Base-by-base conservation (phyloP, 108 stramenopile genomes). In the Cyclostephanos tholiformis region DNA sequence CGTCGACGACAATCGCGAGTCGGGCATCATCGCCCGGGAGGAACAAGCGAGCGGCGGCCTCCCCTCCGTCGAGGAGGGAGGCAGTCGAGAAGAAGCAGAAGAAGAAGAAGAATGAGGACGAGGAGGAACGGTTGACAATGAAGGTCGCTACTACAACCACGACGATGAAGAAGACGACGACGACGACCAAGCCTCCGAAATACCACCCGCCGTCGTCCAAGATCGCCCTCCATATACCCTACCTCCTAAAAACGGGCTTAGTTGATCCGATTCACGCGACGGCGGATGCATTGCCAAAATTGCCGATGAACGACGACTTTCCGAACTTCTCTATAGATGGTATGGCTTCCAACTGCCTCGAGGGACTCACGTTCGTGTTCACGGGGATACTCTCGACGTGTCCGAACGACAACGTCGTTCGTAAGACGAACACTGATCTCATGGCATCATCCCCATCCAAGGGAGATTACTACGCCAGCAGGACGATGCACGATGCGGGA, bases 351-450 rank as follows among this genome's bases (percentile, higher is more conserved):
- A 27, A 50, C 4, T 63, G 69, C 29, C 71, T 86, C 35, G 59
- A 63, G 16, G 89, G 86, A 23, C 56, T 77, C 16, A 88, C 94
- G 57, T 93, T 95, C 82, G 88, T 87, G 41, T 90, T 93, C 66
- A 84, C 90, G n/a, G 94, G 94, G 0, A 63, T 87, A 16, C 69
- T 95, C 60, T 74, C 72, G 25, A 65, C 56, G 19, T 67, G 67
- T 36, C 35, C 26, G 62, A 22, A n/a, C n/a, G 20, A 56, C 2
- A 41, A 65, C 12, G 25, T 26, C 10, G 20, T 14, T 0, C 20
- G 19, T 10, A 12, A 57, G 25, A 70, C 72, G 44, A 73, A 73
- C 23, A 64, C 69, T 11, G 27, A 39, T 10, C 51, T 73, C 1
- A 39, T 44, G 6, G 23, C 71, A 20, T 49, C 26, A 26, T 49